A percentile compares a stretch with the other conserved stretches of the same genome.
Evolutionary conservation across 176 grass and related monocot genomes (phyloP).

Genomic region (Saccharum officinarum): DNA sequence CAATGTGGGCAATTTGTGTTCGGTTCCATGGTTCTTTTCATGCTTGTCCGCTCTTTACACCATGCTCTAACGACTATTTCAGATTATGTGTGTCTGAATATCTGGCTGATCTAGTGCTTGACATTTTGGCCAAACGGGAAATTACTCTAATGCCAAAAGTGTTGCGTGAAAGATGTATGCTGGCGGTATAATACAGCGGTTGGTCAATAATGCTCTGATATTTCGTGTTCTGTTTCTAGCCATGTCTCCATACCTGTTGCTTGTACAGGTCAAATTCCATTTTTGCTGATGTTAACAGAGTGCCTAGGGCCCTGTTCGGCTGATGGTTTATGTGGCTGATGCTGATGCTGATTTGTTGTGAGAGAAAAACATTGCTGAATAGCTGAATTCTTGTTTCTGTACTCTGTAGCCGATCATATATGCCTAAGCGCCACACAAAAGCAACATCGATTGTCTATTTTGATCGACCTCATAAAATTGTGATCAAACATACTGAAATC

Average conservation of each 20-base stretch:
- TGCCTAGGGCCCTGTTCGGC: neutral
- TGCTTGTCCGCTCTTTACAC: neutral
- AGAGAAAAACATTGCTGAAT: no score
- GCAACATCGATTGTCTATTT: no score
- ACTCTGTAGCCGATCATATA: neutral
- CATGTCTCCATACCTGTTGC: neutral
- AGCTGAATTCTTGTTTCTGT: neutral
- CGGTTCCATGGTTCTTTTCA: neutral
- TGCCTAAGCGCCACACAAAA: no score
- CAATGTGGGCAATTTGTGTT: neutral
- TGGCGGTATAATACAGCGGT: neutral
- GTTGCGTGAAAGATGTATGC: neutral
- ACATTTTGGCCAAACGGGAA: neutral
- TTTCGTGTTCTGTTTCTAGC: neutral
- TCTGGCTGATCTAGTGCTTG: neutral
- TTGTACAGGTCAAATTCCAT: neutral
- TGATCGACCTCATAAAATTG: neutral
- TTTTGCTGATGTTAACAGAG: neutral
- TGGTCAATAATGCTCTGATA: neutral
- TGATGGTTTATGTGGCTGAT: no score
- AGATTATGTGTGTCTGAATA: no score
- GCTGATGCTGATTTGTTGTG: no score
- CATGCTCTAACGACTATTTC: neutral
- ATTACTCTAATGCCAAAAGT: neutral
- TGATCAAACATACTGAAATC: neutral